These are phyloP conservation scores for Mollisiaceae sp. DNA, from an alignment of 2,329 filamentous ascomycete species.

Conservation along the genomic window DNA sequence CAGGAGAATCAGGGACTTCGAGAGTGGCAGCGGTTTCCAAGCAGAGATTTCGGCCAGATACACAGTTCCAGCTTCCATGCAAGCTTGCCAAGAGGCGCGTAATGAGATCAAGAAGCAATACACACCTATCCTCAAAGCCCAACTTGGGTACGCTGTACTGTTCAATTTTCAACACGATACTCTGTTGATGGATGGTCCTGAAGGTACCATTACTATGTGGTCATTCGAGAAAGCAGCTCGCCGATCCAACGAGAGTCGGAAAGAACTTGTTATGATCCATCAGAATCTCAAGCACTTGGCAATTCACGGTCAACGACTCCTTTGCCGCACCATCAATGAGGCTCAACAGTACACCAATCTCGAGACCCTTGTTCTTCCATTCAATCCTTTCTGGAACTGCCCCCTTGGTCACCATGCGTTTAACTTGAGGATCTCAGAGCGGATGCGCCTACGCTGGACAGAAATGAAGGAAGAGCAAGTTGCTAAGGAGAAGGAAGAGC, in stretches of 20 bases:
- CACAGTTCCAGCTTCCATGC: background rate
- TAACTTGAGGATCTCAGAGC: background rate
- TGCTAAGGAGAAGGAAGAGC: background rate
- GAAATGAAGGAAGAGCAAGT: background rate
- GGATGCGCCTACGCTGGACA: background rate
- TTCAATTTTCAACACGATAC: conserved; percentile 6
- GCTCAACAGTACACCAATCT: background rate
- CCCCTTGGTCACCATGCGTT: background rate
- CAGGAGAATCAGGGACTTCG: background rate
- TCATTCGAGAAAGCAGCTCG: conserved; percentile 5
- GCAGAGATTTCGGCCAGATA: background rate
- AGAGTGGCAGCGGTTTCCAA: background rate
- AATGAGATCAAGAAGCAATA: background rate
- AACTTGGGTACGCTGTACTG: background rate
- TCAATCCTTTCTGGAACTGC: background rate
- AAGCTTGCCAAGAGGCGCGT: background rate
- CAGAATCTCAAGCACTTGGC: background rate
- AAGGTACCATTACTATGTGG: background rate
- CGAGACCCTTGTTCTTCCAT: background rate
- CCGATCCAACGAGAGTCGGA: background rate
- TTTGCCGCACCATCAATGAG: background rate
- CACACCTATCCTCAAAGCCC: background rate
- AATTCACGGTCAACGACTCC: background rate
- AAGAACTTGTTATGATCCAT: background rate
- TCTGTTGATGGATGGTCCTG: conserved; percentile 1